phyloP scores from a whole-genome alignment of 2,329 filamentous ascomycete genomes.

The Xylaria polymorpha region DNA sequence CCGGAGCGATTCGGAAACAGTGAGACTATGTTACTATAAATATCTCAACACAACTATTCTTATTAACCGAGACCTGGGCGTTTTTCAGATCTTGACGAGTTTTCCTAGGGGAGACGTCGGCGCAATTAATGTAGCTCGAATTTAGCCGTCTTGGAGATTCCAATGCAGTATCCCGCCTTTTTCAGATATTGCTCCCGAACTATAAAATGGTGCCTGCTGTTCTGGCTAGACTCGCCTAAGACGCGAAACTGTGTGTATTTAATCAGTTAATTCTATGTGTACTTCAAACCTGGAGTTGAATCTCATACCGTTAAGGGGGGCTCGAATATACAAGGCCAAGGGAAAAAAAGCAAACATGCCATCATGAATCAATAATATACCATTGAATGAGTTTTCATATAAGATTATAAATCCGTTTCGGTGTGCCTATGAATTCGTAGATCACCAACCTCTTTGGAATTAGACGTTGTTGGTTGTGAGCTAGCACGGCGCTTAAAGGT shows the following conservation, averaged over 20 bases:
- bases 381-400: no score
- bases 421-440: no score
- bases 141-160: constrained; percentile 34
- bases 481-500: no score
- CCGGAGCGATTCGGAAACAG: constrained; percentile 18
- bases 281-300: not conserved
- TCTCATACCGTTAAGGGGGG: not conserved
- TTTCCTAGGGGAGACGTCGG: constrained; percentile 15
- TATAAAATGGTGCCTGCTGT: not conserved
- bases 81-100: constrained; percentile 7
- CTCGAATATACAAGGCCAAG: no score
- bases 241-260: not conserved
- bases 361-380: no score
- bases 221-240: not conserved
- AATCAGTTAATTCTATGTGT: not conserved
- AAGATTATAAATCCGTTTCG: no score
- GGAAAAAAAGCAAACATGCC: no score
- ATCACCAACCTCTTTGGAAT: no score
- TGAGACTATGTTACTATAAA: constrained; percentile 27
- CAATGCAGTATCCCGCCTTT: constrained; percentile 27
- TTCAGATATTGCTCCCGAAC: constrained; percentile 18
- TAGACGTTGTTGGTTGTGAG: no score
- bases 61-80: constrained; percentile 29
- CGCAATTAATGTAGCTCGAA: constrained; percentile 30
- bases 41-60: constrained; percentile 15